Base-by-base conservation (phyloP, 2,329 filamentous ascomycete genomes). In the Gaeumannomyces sp. region DNA sequence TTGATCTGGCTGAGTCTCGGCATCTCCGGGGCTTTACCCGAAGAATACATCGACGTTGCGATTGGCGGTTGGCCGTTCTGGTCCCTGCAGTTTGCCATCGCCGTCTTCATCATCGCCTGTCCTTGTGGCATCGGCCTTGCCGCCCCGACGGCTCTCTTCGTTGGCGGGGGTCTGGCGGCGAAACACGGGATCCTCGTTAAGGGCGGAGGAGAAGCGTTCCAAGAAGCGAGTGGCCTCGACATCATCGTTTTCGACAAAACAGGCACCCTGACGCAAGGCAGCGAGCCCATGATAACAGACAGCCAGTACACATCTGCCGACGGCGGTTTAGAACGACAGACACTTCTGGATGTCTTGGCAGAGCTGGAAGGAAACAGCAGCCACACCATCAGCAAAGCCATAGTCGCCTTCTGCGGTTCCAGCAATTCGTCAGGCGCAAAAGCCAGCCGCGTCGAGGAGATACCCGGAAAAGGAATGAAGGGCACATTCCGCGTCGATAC, bases 191-290 rank as follows among this genome's bases (percentile, higher is more conserved):
- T 96, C 64, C 80, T 96, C 1, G 91, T 90, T 69, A 92, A 93
- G 75, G 91, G 91, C 28, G 92, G 92, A 28, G 92, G 92, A 38
- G 90, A 93, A 73, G 92, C 91, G 0, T 94, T 95, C 72, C 90
- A 94, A 74, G 92, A 92, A 77, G 91, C 91, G 5, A 93, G 90
- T 73, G 85, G 84, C 14, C 81, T 94, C 60, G 87, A 92, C 73
- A 89, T 88, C 64, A 87, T 95, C 58, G 89, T 95, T 0, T 95
- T 96, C 73, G 92, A 96, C 81, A 95, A 96, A 80, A 96, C 92
- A 0, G 92, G 92, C 1, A 96, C 92, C 0, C 78, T 96, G 65
- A 95, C 92, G 0, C 79, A 89, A 70, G 80, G 90, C 6, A 90
- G 89, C 10, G 87, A 91, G 68, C 90, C 91, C 0, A 84, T 80